Evolutionary conservation across 371 early-diverging fungal species (phyloP).

Genomic region (Mortierella sp.): DNA sequence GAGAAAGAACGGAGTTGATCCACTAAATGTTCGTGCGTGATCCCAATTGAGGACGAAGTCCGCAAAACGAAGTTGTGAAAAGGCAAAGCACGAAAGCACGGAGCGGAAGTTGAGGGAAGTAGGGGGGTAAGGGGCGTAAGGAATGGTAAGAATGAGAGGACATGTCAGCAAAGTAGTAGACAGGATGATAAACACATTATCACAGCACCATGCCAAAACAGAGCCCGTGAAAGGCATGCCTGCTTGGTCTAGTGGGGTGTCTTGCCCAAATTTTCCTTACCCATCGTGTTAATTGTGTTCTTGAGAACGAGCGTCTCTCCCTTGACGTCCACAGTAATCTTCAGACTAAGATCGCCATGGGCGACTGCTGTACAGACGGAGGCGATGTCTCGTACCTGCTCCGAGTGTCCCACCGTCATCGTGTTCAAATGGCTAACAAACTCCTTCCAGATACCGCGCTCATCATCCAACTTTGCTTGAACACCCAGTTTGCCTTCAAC

Average conservation of each 20-base stretch:
- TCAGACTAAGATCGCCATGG: slow-evolving; percentile 75
- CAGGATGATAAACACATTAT: too few species aligned
- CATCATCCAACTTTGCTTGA: slow-evolving; percentile 63
- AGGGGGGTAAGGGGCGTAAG: too few species aligned
- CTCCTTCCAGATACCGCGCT: slow-evolving; percentile 80
- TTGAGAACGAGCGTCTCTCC: slow-evolving; percentile 70
- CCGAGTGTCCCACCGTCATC: slow-evolving; percentile 72
- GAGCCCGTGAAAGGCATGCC: background rate
- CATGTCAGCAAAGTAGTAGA: too few species aligned
- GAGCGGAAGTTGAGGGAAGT: too few species aligned
- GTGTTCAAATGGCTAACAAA: slow-evolving; percentile 74
- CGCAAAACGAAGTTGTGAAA: slow-evolving; percentile 15
- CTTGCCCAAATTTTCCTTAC: slow-evolving; percentile 48
- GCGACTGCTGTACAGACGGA: slow-evolving; percentile 74
- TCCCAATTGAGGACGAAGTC: slow-evolving; percentile 66
- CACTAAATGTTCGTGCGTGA: too few species aligned
- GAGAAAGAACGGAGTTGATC: slow-evolving; percentile 62
- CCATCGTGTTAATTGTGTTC: slow-evolving; percentile 80
- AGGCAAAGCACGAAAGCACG: too few species aligned
- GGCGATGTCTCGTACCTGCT: slow-evolving; percentile 82
- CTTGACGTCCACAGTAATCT: slow-evolving; percentile 72
- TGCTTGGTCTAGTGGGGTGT: slow-evolving; percentile 41
- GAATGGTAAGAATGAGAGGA: too few species aligned
- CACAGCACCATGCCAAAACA: too few species aligned
- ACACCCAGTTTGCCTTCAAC: slow-evolving; percentile 76